Evolutionary conservation across 257 asterid species (phyloP).

Genomic region (Penstemon barbatus): DNA sequence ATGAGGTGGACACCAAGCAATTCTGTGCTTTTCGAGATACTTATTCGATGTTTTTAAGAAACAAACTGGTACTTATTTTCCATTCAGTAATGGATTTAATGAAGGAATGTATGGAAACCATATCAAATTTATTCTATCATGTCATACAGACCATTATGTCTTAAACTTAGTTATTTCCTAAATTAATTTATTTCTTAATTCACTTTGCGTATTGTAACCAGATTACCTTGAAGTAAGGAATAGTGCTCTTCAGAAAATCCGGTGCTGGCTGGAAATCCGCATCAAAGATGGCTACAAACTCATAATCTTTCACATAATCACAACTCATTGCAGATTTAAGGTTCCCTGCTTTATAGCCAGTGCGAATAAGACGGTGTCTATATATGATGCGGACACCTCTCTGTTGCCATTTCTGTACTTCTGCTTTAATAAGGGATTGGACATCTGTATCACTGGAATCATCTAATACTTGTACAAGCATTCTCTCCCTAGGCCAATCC

Average conservation of each 20-base stretch:
- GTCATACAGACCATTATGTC: neutral
- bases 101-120: neutral
- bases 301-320: conserved; percentile 77
- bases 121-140: neutral
- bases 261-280: conserved; percentile 97
- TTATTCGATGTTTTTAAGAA: neutral
- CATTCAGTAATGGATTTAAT: neutral
- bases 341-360: conserved; percentile 95
- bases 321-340: conserved; percentile 89
- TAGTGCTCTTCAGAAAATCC: conserved; percentile 77
- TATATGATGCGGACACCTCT: conserved; percentile 71
- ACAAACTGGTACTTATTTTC: conserved; percentile 8
- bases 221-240: conserved; percentile 86
- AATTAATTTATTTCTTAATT: conserved; percentile 3
- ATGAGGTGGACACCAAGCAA: no score
- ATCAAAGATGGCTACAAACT: conserved; percentile 91
- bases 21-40: no score
- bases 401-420: conserved; percentile 88
- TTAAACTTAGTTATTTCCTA: neutral
- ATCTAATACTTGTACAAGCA: conserved; percentile 87
- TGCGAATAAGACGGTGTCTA: conserved; percentile 78
- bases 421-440: conserved; percentile 76
- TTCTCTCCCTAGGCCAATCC: conserved; percentile 93
- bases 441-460: conserved; percentile 81
- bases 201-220: conserved; percentile 20